phyloP scores from a whole-genome alignment of 352 stramenopile genomes.

The Blastocystis sp. region DNA sequence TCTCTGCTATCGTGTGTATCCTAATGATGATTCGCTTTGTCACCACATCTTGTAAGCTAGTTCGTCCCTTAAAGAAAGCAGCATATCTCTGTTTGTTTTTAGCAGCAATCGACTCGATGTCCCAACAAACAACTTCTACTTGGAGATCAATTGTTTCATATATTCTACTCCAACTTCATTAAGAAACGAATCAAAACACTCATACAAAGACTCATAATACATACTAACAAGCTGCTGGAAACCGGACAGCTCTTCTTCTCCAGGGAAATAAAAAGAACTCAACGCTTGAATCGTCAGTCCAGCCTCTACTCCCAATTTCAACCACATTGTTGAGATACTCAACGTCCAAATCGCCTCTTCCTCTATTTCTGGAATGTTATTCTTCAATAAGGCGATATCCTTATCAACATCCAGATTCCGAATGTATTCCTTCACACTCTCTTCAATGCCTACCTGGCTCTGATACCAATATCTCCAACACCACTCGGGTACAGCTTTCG shows the following conservation, averaged over 20 bases:
- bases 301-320: not conserved
- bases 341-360: not conserved
- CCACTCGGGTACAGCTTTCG: constrained; percentile 70
- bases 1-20: not conserved
- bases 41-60: not conserved
- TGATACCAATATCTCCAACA: constrained; percentile 71
- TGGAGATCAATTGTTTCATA: constrained; percentile 1
- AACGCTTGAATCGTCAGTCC: not conserved
- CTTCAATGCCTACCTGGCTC: constrained; percentile 67
- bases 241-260: not conserved
- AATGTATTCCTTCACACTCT: not conserved
- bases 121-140: not conserved
- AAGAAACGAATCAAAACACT: not conserved
- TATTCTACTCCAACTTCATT: not conserved
- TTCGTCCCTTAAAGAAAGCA: not conserved
- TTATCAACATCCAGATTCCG: not conserved
- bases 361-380: not conserved
- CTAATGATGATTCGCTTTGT: not conserved
- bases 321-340: not conserved
- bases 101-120: no score
- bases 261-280: not conserved
- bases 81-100: not conserved
- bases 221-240: not conserved
- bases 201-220: not conserved
- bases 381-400: not conserved